Evolutionary conservation across 2,329 filamentous ascomycete species (phyloP), one percentile per base, ranked within the genome.

Genomic region (Trichoderma lentiforme): DNA sequence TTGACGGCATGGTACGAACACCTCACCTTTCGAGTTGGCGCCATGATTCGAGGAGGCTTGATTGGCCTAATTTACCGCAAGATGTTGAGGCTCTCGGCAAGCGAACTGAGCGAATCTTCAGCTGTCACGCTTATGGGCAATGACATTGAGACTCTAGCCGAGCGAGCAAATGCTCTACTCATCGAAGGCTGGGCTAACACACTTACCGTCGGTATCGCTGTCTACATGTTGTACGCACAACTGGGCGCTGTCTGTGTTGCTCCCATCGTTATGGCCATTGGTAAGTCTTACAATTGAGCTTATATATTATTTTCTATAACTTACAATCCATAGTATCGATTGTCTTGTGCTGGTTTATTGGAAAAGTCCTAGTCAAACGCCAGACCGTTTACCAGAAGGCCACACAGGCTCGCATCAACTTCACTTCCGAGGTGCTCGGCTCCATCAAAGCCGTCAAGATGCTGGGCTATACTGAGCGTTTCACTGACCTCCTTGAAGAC

Each of bases 401-500:
- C n/a, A 80, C 78, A 0, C 79, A 81, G 26, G 74, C 74, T 12
- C 78, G 80, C 6, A 80, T 81, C 58, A 80, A 80, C 24, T 77
- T 81, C 15, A 81, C 79, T 1, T 77, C 79, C 0, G 77, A 80
- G 30, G 75, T 80, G 2, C 71, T 81, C 7, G 72, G 77, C 4
- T 80, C 78, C 1, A 77, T 81, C 30, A 81, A 81, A 18, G 73
- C 77, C 1, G 76, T 80, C n/a, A 81, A 81, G 63, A 81, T 81
- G 79, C 74, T 80, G 2, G 79, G 79, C 0, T 74, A 77, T 8
- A 75, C 79, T 2, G 77, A 80, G 26, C 73, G 73, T 11, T 79
- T 80, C 14, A 70, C 72, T 2, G 64, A 67, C 3, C 68, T 78
- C 0, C 77, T 80, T 66, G 70, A 74, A 14, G 66, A 75, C 21